Evolutionary conservation across 2,329 filamentous ascomycete genomes (phyloP), one percentile per base, ranked within the genome.

Genomic region (Ampelomyces quisqualis): DNA sequence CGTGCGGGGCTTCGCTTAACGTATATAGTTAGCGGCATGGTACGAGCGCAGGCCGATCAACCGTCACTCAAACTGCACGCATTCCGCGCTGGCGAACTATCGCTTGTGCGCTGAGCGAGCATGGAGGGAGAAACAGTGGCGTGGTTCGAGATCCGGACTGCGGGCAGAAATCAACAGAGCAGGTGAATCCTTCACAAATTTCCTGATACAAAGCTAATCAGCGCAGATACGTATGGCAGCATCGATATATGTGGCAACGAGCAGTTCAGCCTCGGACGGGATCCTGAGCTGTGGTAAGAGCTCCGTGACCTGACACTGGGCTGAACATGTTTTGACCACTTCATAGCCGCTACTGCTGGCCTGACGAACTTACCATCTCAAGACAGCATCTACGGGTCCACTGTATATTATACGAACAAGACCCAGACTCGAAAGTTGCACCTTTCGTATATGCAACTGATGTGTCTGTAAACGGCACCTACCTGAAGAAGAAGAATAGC

Each of bases 401-500:
- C 47, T 74, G 72, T 49, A 65, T 77, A 33, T 38, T 73, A 1
- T 77, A 71, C 42, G 73, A 73, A 22, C 62, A 70, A 39, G 55
- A 67, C 18, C 54, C 57, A 10, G 40, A 57, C 17, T 48, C 61
- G 8, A 45, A 49, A 2, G 64, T 75, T 8, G 55, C 67, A 3
- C 73, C 74, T 4, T 66, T 77, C 39, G 65, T 77, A 2, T 77
- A 77, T 49, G 68, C 66, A 10, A 67, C 72, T 26, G 69, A 75
- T 37, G 34, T 74, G 2, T 77, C 74, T 0, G 60, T 58, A 23
- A 76, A 76, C 43, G 62, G 70, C 5, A 71, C 72, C 5, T 51
- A 56, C 15, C 39, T 74, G 5, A 62, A 49, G 32, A 69, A 66
- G 42, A 40, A 45, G 15, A 58, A 60, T 28, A 34, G 43, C 34